Conservation (phyloP, 2,329 filamentous ascomycete species). For the Pseudogymnoascus sp. region DNA sequence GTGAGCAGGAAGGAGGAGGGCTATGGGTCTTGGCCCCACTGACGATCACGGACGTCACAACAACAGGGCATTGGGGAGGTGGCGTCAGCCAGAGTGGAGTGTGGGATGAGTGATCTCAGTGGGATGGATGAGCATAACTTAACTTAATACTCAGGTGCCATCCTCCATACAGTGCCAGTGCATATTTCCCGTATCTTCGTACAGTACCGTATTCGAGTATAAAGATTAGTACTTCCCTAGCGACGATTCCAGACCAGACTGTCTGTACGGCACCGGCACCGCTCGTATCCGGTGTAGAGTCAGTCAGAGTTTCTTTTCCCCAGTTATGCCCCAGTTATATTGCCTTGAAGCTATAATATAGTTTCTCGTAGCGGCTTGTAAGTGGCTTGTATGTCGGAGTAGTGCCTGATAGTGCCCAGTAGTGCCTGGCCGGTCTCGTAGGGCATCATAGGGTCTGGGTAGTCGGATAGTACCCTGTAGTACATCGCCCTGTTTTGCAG, state of each 20-base stretch:
- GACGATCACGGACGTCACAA: neutral
- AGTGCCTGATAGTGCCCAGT: neutral
- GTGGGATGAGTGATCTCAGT: neutral
- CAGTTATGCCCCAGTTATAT: neutral
- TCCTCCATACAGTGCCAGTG: neutral
- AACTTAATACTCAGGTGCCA: neutral
- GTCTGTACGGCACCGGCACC: neutral
- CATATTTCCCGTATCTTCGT: neutral
- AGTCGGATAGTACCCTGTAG: neutral
- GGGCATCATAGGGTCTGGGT: neutral
- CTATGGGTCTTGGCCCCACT: conserved; percentile 1
- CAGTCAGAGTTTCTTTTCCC: neutral
- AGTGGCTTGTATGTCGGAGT: neutral
- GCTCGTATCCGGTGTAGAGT: too few relatives aligned
- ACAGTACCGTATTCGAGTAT: neutral
- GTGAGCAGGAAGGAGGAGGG: neutral
- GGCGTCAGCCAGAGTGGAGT: neutral
- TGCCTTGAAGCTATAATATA: neutral
- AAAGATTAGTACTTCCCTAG: neutral
- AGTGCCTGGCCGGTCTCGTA: neutral
- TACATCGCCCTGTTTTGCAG: too few relatives aligned
- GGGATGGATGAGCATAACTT: neutral
- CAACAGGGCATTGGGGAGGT: neutral
- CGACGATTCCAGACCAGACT: neutral
- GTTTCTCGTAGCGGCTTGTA: neutral